Conservation (phyloP, 768 basidiomycete species). For the Cantharellus anzutake region DNA sequence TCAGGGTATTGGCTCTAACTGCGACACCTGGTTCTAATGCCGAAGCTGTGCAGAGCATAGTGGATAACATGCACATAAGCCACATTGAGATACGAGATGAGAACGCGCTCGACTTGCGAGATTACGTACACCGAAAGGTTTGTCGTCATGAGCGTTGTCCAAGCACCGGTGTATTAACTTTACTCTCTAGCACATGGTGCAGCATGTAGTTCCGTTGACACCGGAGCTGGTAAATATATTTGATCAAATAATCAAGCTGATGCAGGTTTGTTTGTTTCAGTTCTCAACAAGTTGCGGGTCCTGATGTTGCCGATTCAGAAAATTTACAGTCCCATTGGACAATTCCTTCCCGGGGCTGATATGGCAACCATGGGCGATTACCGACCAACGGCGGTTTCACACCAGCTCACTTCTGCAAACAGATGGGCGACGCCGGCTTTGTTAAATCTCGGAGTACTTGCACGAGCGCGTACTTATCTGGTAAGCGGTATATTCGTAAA, state of each 20-base stretch:
- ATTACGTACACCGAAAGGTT: constrained; percentile 80
- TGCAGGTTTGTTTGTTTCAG: constrained; percentile 32
- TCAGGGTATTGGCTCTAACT: constrained; percentile 81
- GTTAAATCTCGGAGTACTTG: constrained; percentile 36
- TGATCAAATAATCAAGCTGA: constrained; percentile 46
- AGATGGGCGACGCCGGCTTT: constrained; percentile 34
- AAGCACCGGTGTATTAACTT: background rate
- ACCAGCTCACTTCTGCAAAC: constrained; percentile 14
- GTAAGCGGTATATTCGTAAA: constrained; percentile 25
- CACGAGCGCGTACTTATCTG: constrained; percentile 75
- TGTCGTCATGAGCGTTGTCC: background rate
- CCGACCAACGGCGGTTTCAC: constrained; percentile 20
- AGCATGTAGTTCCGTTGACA: constrained; percentile 59
- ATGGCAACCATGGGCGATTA: background rate
- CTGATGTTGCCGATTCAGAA: constrained; percentile 10
- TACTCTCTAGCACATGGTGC: constrained; percentile 38
- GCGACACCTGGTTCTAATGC: constrained; percentile 83
- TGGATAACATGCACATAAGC: constrained; percentile 90
- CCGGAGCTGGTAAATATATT: constrained; percentile 45
- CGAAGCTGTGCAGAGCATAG: constrained; percentile 72
- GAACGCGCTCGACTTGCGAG: constrained; percentile 64
- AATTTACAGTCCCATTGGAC: constrained; percentile 5
- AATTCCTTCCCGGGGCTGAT: background rate
- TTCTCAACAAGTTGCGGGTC: background rate
- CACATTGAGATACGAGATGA: constrained; percentile 90